Evolutionary conservation across 179 eudicot species (phyloP).

Genomic region (Dionaea muscipula): DNA sequence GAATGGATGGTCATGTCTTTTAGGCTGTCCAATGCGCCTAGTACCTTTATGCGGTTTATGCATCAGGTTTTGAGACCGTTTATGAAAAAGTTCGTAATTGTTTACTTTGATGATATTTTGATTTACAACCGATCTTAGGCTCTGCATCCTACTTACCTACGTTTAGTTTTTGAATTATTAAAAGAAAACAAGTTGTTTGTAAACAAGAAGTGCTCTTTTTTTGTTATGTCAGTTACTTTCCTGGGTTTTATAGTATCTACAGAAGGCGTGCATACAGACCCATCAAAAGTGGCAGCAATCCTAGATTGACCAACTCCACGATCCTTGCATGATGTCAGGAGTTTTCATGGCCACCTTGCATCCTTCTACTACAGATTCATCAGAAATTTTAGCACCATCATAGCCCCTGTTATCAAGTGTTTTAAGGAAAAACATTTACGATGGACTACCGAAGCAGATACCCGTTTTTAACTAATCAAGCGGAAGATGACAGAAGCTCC

Average conservation of each 20-base stretch:
- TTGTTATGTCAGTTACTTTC: background rate
- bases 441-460: background rate
- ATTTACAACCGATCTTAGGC: no score
- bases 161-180: background rate
- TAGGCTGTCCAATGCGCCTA: background rate
- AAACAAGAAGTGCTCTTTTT: background rate
- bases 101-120: background rate
- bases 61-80: background rate
- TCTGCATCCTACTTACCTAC: background rate
- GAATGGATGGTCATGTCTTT: constrained; percentile 5
- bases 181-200: background rate
- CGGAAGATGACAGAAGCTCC: background rate
- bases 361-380: background rate
- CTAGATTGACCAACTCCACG: background rate
- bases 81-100: background rate
- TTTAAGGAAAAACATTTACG: background rate
- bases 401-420: no score
- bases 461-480: background rate
- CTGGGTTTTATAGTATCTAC: background rate
- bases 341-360: background rate
- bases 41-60: background rate
- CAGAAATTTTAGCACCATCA: no score
- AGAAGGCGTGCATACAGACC: background rate
- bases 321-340: background rate
- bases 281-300: background rate